Conservation (phyloP, 306 rosid species). For the Acacia confusa region DNA sequence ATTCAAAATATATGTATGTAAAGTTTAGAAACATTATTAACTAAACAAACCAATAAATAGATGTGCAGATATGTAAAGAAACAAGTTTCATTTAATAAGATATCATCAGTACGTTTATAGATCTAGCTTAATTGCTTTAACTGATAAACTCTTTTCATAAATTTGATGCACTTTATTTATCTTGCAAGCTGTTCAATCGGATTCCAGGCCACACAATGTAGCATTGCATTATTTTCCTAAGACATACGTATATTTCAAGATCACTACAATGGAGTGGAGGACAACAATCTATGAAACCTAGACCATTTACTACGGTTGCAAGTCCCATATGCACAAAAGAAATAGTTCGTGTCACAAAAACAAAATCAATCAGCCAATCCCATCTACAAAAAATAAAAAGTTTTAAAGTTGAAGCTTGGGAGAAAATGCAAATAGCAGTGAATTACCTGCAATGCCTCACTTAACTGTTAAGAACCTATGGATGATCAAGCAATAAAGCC, state of each 20-base stretch:
- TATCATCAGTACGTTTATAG: neutral
- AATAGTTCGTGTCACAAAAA: neutral
- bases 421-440: neutral
- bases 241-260: constrained; percentile 1
- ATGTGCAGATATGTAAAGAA: neutral
- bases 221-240: constrained; percentile 3
- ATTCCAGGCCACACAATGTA: neutral
- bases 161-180: neutral
- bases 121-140: neutral
- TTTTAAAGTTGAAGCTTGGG: neutral
- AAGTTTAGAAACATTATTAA: neutral
- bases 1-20: neutral
- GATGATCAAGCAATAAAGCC: constrained; percentile 9
- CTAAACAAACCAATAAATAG: neutral
- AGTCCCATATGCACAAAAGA: neutral
- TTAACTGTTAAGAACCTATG: constrained; percentile 13
- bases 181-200: neutral
- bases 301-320: neutral
- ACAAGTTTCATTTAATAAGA: neutral
- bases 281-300: neutral
- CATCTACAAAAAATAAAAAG: neutral
- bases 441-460: constrained; percentile 15
- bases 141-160: neutral
- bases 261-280: neutral
- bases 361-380: neutral